These are phyloP conservation scores for Oryza rufipogon DNA, from an alignment of 176 grass and related monocot species.

Conservation along the genomic window DNA sequence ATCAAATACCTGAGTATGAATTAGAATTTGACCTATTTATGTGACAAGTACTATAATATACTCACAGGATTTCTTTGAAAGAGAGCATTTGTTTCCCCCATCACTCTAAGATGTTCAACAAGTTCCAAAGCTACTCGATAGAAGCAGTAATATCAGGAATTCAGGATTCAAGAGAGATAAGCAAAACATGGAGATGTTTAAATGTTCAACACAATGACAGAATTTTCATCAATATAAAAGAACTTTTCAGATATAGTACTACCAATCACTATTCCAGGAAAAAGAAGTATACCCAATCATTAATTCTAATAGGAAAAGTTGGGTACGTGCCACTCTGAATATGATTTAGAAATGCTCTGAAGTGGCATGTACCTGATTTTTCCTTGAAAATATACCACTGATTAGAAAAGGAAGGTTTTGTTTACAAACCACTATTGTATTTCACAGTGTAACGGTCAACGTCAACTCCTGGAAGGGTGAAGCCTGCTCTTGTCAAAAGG, in stretches of 20 bases:
- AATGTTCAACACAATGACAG: slow-evolving; percentile 4
- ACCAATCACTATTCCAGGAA: background rate
- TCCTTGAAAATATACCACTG: background rate
- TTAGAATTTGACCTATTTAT: background rate
- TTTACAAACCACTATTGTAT: slow-evolving; percentile 80
- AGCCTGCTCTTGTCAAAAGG: slow-evolving; percentile 88
- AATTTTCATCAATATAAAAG: slow-evolving; percentile 6
- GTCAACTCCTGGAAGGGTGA: slow-evolving; percentile 90
- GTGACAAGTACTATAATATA: slow-evolving; percentile 3
- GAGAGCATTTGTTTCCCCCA: slow-evolving; percentile 94
- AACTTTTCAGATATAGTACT: slow-evolving; percentile 19
- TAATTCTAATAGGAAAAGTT: background rate
- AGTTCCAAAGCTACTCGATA: slow-evolving; percentile 77
- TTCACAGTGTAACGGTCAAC: slow-evolving; percentile 87
- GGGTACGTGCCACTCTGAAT: background rate
- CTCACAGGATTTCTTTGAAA: slow-evolving; percentile 80
- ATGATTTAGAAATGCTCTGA: background rate
- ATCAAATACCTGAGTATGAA: slow-evolving; percentile 13
- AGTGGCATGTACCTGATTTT: background rate
- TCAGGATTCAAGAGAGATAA: slow-evolving; percentile 14
- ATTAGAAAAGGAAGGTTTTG: slow-evolving; percentile 10
- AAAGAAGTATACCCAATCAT: background rate
- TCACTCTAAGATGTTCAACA: slow-evolving; percentile 92
- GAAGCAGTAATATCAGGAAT: slow-evolving; percentile 24
- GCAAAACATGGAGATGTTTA: slow-evolving; percentile 5